Evolutionary conservation across 345 rosid genomes (phyloP).

Genomic region (Carallia brachiata): DNA sequence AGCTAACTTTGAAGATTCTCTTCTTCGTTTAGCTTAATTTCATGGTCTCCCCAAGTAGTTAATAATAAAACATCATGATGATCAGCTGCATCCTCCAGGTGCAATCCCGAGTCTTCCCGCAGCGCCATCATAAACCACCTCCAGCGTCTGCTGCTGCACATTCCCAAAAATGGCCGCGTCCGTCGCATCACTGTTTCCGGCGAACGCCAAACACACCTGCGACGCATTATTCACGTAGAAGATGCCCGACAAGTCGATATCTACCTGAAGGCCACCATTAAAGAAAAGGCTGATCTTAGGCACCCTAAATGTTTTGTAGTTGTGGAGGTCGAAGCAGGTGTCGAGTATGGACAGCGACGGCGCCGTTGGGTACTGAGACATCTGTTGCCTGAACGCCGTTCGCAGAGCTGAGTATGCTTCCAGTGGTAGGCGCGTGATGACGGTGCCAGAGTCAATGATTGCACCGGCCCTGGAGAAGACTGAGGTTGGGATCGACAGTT

Average conservation of each 20-base stretch:
- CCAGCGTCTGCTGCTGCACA: slow-evolving; percentile 63
- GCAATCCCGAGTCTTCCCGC: slow-evolving; percentile 65
- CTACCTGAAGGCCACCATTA: slow-evolving; percentile 42
- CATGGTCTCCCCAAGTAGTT: no score
- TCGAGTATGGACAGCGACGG: slow-evolving; percentile 59
- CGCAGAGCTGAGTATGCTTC: slow-evolving; percentile 52
- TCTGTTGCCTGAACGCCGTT: slow-evolving; percentile 41
- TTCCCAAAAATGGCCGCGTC: slow-evolving; percentile 64
- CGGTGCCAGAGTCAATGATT: slow-evolving; percentile 87
- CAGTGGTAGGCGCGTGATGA: slow-evolving; percentile 74
- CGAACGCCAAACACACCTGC: slow-evolving; percentile 83
- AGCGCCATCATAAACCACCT: slow-evolving; percentile 70
- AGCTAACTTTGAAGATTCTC: no score
- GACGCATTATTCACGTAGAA: slow-evolving; percentile 35
- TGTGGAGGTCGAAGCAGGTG: slow-evolving; percentile 73
- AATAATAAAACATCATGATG: no score
- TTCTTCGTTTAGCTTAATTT: no score
- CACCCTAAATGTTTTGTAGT: slow-evolving; percentile 22
- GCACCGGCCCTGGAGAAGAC: slow-evolving; percentile 51
- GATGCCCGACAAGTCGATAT: slow-evolving; percentile 44
- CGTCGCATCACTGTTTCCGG: slow-evolving; percentile 51
- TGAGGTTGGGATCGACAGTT: slow-evolving; percentile 43
- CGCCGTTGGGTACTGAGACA: slow-evolving; percentile 58
- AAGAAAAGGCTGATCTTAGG: slow-evolving; percentile 57
- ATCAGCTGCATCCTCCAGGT: slow-evolving; percentile 51